Evolutionary conservation across 2,329 filamentous ascomycete genomes (phyloP).

Genomic region (Aphanoascus verrucosus): DNA sequence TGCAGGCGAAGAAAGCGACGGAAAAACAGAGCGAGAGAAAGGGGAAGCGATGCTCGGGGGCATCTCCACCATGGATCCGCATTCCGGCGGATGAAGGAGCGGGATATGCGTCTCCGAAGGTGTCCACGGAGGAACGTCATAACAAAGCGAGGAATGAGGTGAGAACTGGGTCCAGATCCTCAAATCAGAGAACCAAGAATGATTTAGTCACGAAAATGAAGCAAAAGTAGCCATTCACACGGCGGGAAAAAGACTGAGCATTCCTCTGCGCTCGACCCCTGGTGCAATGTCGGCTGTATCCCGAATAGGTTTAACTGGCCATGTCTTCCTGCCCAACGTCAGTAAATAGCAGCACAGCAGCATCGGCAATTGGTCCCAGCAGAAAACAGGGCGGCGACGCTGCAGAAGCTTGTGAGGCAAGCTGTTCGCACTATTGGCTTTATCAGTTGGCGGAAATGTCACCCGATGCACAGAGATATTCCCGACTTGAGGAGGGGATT

Average conservation of each 20-base stretch:
- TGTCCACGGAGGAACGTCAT: background rate
- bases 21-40: background rate
- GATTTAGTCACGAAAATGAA: background rate
- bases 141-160: slow-evolving; percentile 3
- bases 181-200: background rate
- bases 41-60: slow-evolving; percentile 7
- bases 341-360: background rate
- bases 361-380: slow-evolving; percentile 14
- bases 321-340: slow-evolving; percentile 14
- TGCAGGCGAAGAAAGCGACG: background rate
- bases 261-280: background rate
- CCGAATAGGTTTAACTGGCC: slow-evolving; percentile 2
- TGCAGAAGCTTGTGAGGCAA: slow-evolving; percentile 9
- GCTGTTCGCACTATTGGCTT: background rate
- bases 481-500: background rate
- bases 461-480: background rate
- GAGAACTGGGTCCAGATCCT: background rate
- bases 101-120: background rate
- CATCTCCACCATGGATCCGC: slow-evolving; percentile 8
- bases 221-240: background rate
- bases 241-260: background rate
- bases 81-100: slow-evolving; percentile 2
- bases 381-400: slow-evolving; percentile 10
- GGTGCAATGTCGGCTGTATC: background rate
- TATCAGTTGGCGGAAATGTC: slow-evolving; percentile 1